Percentiles rank a stretch among this genome's conserved stretches.
Evolutionary conservation across 2,329 filamentous ascomycete genomes (phyloP).

Genomic region (Scedosporium aurantiacum): DNA sequence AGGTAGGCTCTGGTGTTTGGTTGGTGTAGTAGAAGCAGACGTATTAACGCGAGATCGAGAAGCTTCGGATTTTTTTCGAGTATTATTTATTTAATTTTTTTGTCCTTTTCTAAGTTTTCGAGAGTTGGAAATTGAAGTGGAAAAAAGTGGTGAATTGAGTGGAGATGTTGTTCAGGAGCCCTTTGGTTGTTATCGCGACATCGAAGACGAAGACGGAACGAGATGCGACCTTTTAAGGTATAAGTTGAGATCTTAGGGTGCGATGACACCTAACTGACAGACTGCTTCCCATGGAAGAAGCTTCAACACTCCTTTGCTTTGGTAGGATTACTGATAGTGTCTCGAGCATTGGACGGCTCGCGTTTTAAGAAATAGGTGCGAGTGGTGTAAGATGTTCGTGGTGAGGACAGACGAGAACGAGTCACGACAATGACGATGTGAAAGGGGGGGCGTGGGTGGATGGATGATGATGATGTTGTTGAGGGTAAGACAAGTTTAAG

Average conservation of each 20-base stretch:
- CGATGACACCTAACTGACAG: not conserved
- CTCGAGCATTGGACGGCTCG: constrained; percentile 4
- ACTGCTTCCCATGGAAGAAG: constrained; percentile 6
- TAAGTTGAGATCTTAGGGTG: constrained; percentile 2
- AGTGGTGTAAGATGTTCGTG: not conserved
- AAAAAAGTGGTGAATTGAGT: not conserved
- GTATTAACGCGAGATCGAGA: not conserved
- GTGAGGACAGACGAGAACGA: not conserved
- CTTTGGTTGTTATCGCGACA: not conserved
- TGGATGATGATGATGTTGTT: not conserved
- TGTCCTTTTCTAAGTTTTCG: not conserved
- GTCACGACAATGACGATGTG: not conserved
- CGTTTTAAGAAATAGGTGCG: not conserved
- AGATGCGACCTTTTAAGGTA: not conserved
- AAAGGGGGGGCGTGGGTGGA: not conserved
- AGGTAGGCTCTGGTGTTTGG: not conserved
- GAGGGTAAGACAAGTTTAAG: not conserved
- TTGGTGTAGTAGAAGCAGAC: not conserved
- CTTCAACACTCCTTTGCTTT: not conserved
- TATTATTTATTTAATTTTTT: not conserved
- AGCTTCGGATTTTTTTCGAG: not conserved
- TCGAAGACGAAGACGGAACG: constrained; percentile 1
- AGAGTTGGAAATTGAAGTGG: not conserved
- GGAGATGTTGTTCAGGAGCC: not conserved
- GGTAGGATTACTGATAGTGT: not conserved